Evolutionary conservation across 2,329 filamentous ascomycete species (phyloP).

Genomic region (Colletotrichum eleusines): DNA sequence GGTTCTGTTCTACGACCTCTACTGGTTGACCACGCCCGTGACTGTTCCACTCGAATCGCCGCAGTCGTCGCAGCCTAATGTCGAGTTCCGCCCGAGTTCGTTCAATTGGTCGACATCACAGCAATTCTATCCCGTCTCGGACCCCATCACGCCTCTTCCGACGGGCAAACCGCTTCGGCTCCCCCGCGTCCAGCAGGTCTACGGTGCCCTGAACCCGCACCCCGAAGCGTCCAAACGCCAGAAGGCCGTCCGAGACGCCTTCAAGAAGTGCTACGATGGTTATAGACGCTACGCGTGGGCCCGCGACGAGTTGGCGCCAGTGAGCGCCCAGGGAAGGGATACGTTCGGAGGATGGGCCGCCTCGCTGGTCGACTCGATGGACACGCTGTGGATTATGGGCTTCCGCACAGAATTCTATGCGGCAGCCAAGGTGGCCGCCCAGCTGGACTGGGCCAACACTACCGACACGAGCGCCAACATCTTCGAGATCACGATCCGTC

Average conservation of each 20-base stretch:
- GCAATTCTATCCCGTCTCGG: constrained; percentile 47
- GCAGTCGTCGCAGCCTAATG: constrained; percentile 34
- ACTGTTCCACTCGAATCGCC: not conserved
- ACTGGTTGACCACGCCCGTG: not conserved
- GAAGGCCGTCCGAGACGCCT: constrained; percentile 50
- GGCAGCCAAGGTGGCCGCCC: constrained; percentile 56
- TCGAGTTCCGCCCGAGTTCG: constrained; percentile 45
- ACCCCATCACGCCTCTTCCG: constrained; percentile 50
- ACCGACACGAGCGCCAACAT: constrained; percentile 64
- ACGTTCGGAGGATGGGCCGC: constrained; percentile 63
- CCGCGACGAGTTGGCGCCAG: constrained; percentile 58
- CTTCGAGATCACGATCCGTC: constrained; percentile 79
- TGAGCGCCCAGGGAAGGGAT: constrained; percentile 54
- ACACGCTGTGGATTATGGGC: constrained; percentile 68
- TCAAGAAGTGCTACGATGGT: constrained; percentile 54
- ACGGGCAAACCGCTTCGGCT: constrained; percentile 45
- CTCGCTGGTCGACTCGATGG: constrained; percentile 60
- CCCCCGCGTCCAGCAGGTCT: constrained; percentile 51
- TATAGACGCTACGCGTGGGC: constrained; percentile 60
- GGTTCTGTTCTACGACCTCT: not conserved
- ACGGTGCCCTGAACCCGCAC: constrained; percentile 54
- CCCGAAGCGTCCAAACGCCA: constrained; percentile 41
- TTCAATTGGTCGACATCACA: constrained; percentile 50
- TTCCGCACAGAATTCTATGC: constrained; percentile 63
- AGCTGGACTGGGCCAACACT: constrained; percentile 66